phyloP scores from a whole-genome alignment of 495 filamentous ascomycete genomes.

The Tuber magnatum region DNA sequence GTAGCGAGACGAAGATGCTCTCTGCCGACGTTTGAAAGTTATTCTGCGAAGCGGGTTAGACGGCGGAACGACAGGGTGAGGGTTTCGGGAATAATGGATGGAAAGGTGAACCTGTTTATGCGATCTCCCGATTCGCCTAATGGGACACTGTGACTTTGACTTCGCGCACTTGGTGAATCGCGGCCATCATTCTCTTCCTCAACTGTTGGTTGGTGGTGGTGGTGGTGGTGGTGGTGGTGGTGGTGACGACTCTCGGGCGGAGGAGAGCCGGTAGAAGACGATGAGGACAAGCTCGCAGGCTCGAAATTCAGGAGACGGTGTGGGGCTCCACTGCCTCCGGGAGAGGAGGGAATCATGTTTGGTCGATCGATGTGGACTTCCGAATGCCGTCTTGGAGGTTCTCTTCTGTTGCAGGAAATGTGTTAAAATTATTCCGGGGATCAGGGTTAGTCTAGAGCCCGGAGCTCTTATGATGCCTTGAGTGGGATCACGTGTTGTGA shows the following conservation, averaged over 20 bases:
- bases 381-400: neutral
- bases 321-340: constrained; percentile 7
- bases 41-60: constrained; percentile 19
- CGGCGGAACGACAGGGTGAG: neutral
- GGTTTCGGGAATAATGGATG: neutral
- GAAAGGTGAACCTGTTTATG: constrained; percentile 9
- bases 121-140: constrained; percentile 10
- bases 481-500: neutral
- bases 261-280: constrained; percentile 2
- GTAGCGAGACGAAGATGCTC: constrained; percentile 21
- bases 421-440: constrained; percentile 1
- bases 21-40: constrained; percentile 37
- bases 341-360: constrained; percentile 13
- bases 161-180: constrained; percentile 13
- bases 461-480: neutral
- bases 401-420: neutral
- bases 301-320: constrained; percentile 25
- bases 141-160: neutral
- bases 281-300: constrained; percentile 4
- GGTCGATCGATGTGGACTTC: neutral
- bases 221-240: constrained; percentile 11
- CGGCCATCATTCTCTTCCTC: constrained; percentile 13
- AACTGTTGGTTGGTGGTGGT: constrained; percentile 13
- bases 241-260: constrained; percentile 6
- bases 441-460: neutral